Percentiles rank a stretch among this genome's conserved stretches.
Conservation (phyloP, 139 green algal genomes). For the Desmodesmus armatus region DNA sequence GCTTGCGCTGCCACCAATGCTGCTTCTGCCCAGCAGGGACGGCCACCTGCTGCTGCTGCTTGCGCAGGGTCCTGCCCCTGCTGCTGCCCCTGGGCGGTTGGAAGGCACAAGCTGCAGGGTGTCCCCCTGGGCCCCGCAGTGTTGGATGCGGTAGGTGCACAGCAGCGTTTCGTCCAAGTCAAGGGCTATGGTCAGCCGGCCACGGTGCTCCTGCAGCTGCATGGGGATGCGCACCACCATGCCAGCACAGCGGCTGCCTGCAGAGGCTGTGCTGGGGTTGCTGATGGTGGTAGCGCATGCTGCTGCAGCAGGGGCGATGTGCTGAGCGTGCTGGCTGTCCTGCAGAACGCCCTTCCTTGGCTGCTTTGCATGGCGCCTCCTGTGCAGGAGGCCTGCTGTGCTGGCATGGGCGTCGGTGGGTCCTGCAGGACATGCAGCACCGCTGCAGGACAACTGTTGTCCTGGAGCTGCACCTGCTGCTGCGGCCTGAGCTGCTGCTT, state of each 20-base stretch:
- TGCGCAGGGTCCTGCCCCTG: no score
- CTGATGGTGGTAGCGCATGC: no score
- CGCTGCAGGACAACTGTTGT: not conserved
- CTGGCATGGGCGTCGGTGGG: no score
- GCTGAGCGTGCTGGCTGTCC: not conserved
- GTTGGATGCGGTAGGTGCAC: constrained; percentile 47
- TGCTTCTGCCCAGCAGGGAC: not conserved
- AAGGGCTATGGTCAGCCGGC: constrained; percentile 61
- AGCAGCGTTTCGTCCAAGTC: constrained; percentile 81
- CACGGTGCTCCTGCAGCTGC: constrained; percentile 3
- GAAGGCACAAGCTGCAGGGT: not conserved
- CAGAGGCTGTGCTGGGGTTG: not conserved
- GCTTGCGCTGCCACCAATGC: not conserved
- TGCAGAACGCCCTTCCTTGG: no score
- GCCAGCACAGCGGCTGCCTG: not conserved
- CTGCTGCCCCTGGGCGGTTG: no score
- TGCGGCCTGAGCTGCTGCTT: not conserved
- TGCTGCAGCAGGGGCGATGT: not conserved
- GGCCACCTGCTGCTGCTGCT: not conserved
- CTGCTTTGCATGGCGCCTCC: no score
- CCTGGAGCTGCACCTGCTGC: not conserved
- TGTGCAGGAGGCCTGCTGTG: no score
- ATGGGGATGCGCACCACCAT: not conserved
- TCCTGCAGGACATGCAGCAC: no score
- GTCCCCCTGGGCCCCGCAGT: not conserved